phyloP scores from a whole-genome alignment of 2,329 filamentous ascomycete genomes.

The Ophiobolus disseminans region DNA sequence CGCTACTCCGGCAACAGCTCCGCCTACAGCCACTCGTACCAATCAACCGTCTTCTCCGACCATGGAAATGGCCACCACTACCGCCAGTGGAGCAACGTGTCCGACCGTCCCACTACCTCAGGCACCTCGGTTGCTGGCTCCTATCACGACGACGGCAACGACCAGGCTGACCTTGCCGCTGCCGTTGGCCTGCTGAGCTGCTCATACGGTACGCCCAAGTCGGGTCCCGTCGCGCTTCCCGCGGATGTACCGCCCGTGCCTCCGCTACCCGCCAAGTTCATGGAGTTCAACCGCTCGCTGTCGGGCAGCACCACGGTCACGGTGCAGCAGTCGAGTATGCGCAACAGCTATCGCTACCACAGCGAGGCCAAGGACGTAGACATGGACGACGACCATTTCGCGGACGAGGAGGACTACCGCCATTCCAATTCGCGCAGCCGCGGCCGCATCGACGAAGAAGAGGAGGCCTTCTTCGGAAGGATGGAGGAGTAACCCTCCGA shows the following conservation, averaged over 20 bases:
- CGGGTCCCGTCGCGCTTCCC: conserved; percentile 67
- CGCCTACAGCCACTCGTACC: conserved; percentile 77
- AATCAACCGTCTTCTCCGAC: conserved; percentile 70
- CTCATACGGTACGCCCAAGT: conserved; percentile 83
- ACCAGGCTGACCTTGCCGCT: conserved; percentile 83
- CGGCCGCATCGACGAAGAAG: conserved; percentile 80
- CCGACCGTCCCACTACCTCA: conserved; percentile 80
- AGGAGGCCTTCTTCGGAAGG: conserved; percentile 92
- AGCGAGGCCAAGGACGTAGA: conserved; percentile 56
- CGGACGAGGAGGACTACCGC: conserved; percentile 71
- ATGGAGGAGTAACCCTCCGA: conserved; percentile 86
- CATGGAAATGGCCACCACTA: conserved; percentile 65
- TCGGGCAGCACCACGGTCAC: conserved; percentile 62
- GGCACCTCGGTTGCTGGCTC: conserved; percentile 65
- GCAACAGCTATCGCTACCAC: conserved; percentile 66
- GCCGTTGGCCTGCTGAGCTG: conserved; percentile 90
- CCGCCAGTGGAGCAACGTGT: conserved; percentile 71
- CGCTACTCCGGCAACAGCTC: conserved; percentile 58
- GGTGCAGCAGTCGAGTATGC: conserved; percentile 66
- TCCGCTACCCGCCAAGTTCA: conserved; percentile 80
- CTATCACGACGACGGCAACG: conserved; percentile 70
- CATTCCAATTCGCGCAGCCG: conserved; percentile 52
- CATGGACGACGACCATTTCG: conserved; percentile 65
- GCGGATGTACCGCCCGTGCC: conserved; percentile 86
- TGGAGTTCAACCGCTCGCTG: conserved; percentile 64